A percentile compares a stretch with the other conserved stretches of the same genome.
Evolutionary conservation across 371 early-diverging fungal genomes (phyloP).

Genomic region (Lichtheimia hyalospora): DNA sequence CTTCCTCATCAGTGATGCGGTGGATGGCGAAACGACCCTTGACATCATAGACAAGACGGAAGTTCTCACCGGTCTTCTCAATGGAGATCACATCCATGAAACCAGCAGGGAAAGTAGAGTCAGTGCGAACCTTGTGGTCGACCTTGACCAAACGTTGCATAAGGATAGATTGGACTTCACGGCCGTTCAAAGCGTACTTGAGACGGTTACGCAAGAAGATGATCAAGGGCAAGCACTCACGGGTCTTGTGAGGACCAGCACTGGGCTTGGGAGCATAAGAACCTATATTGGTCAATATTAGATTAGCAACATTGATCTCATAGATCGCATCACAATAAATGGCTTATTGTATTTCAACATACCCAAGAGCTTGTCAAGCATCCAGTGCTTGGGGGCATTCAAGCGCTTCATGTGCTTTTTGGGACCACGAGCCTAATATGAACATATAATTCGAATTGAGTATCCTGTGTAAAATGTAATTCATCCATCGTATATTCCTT

Average conservation of each 20-base stretch:
- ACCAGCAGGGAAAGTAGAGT: constrained; percentile 98
- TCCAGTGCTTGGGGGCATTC: constrained; percentile 99
- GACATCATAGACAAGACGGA: constrained; percentile 98
- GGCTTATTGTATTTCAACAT: constrained; percentile 27
- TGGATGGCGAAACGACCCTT: constrained; percentile 99
- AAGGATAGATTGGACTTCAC: constrained; percentile 97
- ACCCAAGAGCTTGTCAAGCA: constrained; percentile 97
- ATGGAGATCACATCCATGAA: constrained; percentile 99
- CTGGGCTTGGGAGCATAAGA: constrained; percentile 95
- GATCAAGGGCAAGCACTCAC: constrained; percentile 98
- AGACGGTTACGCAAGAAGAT: constrained; percentile 99
- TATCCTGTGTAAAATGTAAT: not conserved
- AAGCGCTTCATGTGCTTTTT: constrained; percentile 99
- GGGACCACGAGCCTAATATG: constrained; percentile 96
- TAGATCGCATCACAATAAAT: constrained; percentile 18
- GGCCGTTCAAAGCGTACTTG: constrained; percentile 97
- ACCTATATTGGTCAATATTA: constrained; percentile 20
- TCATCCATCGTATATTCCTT: constrained; percentile 5
- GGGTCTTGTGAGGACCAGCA: constrained; percentile 99
- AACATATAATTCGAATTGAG: not conserved
- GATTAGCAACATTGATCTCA: constrained; percentile 2
- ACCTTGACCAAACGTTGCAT: constrained; percentile 99
- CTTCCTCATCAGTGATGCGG: constrained; percentile 98
- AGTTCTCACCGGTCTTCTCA: constrained; percentile 99
- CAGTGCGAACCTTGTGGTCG: constrained; percentile 99